A percentile compares a stretch with the other conserved stretches of the same genome.
These are phyloP conservation scores for Artemisia tridentata DNA, from an alignment of 129 eudicot species.

Conservation along the genomic window DNA sequence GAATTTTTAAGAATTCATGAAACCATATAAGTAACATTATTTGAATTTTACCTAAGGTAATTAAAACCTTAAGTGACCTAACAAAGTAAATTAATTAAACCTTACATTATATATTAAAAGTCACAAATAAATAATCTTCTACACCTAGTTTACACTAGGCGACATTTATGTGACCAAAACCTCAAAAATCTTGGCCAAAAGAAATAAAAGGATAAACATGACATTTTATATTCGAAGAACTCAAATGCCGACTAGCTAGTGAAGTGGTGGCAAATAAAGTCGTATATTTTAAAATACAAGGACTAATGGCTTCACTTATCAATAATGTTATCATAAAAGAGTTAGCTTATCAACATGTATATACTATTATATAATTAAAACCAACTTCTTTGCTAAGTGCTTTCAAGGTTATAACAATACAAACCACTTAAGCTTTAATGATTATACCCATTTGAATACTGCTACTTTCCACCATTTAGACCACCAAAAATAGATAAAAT, in stretches of 20 bases:
- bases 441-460: constrained; percentile 5
- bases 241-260: no score
- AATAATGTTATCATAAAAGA: not conserved
- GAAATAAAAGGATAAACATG: no score
- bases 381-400: not conserved
- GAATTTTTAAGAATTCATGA: no score
- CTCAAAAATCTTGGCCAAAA: no score
- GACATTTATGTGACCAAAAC: no score
- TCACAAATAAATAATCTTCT: no score
- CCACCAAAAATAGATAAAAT: not conserved
- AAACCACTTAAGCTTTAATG: constrained; percentile 8
- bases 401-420: not conserved
- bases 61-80: no score
- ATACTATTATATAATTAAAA: not conserved
- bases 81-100: no score
- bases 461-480: not conserved
- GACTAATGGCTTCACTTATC: not conserved
- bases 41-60: no score
- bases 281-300: not conserved
- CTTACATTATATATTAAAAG: no score
- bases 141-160: no score
- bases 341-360: not conserved
- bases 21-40: no score
- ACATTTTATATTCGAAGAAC: constrained; percentile 8
- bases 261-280: not conserved